Percentiles rank a stretch among this genome's conserved stretches.
Evolutionary conservation across 1,284 basidiomycete genomes (phyloP).

Genomic region (Ustilago trichophora): DNA sequence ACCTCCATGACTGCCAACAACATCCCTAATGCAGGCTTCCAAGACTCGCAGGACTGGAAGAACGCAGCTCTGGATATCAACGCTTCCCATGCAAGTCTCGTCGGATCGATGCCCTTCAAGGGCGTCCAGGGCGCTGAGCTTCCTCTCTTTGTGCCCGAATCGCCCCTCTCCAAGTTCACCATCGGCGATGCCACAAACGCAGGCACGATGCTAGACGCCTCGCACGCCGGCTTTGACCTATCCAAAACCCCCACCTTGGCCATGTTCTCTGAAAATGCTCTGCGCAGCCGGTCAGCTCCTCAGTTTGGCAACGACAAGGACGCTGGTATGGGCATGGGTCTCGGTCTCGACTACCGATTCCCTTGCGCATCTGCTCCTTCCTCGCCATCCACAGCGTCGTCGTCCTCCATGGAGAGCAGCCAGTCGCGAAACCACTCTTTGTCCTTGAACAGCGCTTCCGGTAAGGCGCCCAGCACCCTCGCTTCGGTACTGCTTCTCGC

Average conservation of each 20-base stretch:
- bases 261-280: conserved; percentile 37
- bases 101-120: conserved; percentile 26
- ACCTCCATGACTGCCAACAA: conserved; percentile 7
- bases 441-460: conserved; percentile 3
- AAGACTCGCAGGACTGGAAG: conserved; percentile 5
- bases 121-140: conserved; percentile 35
- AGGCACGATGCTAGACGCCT: conserved; percentile 18
- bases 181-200: conserved; percentile 5
- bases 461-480: conserved; percentile 20
- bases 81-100: conserved; percentile 5
- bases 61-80: not conserved
- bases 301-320: conserved; percentile 10
- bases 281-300: conserved; percentile 27
- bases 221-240: conserved; percentile 26
- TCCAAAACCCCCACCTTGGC: conserved; percentile 42
- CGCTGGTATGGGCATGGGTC: conserved; percentile 15
- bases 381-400: conserved; percentile 41
- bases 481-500: conserved; percentile 22
- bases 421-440: conserved; percentile 12
- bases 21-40: conserved; percentile 10
- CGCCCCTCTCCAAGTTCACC: conserved; percentile 40
- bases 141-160: conserved; percentile 38
- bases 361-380: conserved; percentile 33
- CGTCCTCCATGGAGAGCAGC: conserved; percentile 22
- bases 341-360: conserved; percentile 38